Conservation (phyloP, 2,329 filamentous ascomycete genomes). For the Grosmannia clavigera region DNA sequence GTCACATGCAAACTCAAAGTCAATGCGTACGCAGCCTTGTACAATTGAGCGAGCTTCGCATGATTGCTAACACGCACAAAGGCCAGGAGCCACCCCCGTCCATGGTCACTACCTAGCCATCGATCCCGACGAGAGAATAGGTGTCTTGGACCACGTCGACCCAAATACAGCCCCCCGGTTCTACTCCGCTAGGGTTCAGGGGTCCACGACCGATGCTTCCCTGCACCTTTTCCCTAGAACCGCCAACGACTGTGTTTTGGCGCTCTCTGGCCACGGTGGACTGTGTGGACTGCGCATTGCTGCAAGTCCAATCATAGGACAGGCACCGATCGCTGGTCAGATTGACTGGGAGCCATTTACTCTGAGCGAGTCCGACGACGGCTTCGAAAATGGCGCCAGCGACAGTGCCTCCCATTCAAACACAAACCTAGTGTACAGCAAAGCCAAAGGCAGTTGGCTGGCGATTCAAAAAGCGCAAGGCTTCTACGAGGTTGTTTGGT, state of each 20-base stretch:
- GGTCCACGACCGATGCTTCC: slow-evolving; percentile 12
- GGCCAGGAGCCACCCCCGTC: slow-evolving; percentile 9
- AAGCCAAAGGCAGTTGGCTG: slow-evolving; percentile 19
- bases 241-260: slow-evolving; percentile 24
- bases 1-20: slow-evolving; percentile 2
- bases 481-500: slow-evolving; percentile 24
- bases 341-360: slow-evolving; percentile 24
- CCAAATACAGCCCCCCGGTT: slow-evolving; percentile 14
- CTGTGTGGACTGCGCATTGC: slow-evolving; percentile 22
- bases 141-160: slow-evolving; percentile 16
- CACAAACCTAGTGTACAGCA: slow-evolving; percentile 10
- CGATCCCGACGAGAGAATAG: slow-evolving; percentile 18
- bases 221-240: slow-evolving; percentile 26
- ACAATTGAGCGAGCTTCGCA: background rate
- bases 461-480: slow-evolving; percentile 18
- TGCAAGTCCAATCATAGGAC: slow-evolving; percentile 17
- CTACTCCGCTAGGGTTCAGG: slow-evolving; percentile 14
- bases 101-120: slow-evolving; percentile 21
- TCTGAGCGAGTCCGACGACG: slow-evolving; percentile 8
- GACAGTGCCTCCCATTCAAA: background rate
- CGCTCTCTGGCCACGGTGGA: slow-evolving; percentile 20
- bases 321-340: slow-evolving; percentile 13
- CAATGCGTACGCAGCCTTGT: slow-evolving; percentile 1
- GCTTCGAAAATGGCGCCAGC: background rate
- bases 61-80: background rate